Evolutionary conservation across 257 asterid genomes (phyloP).

Genomic region (Plantago elongata): DNA sequence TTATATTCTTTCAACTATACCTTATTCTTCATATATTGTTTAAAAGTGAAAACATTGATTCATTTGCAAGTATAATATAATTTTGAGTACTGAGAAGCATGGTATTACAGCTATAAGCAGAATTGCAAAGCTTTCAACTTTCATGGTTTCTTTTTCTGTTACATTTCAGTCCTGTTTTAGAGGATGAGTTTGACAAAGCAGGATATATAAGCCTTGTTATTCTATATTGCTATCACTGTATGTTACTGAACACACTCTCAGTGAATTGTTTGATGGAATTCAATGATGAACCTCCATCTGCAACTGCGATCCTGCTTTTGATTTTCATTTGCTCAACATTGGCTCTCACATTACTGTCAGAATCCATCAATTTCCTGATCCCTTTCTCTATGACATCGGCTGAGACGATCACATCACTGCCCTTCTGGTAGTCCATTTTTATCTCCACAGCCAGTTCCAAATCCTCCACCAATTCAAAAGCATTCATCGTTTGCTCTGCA

Average conservation of each 20-base stretch:
- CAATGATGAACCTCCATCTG: slow-evolving; percentile 51
- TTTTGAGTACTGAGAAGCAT: too few species aligned
- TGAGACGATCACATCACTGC: slow-evolving; percentile 23
- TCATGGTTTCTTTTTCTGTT: too few species aligned
- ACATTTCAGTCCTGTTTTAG: too few species aligned
- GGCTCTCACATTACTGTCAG: slow-evolving; percentile 11
- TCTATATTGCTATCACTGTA: background rate
- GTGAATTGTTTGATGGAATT: slow-evolving; percentile 24
- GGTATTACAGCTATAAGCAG: too few species aligned
- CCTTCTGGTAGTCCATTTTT: slow-evolving; percentile 28
- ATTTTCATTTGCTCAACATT: slow-evolving; percentile 38
- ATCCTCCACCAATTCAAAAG: slow-evolving; percentile 39
- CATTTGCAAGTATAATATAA: too few species aligned
- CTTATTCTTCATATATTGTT: too few species aligned
- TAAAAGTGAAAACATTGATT: too few species aligned
- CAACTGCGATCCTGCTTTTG: slow-evolving; percentile 30
- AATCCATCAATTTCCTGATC: slow-evolving; percentile 33
- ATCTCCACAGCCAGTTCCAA: slow-evolving; percentile 34
- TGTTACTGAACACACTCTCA: slow-evolving; percentile 24
- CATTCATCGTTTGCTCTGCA: slow-evolving; percentile 50
- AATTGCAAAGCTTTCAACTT: too few species aligned
- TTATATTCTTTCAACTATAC: too few species aligned
- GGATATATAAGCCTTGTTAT: too few species aligned
- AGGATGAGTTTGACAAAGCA: too few species aligned
- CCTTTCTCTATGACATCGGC: slow-evolving; percentile 35